phyloP scores from a whole-genome alignment of 495 filamentous ascomycete genomes.

The Penicillium parvum region DNA sequence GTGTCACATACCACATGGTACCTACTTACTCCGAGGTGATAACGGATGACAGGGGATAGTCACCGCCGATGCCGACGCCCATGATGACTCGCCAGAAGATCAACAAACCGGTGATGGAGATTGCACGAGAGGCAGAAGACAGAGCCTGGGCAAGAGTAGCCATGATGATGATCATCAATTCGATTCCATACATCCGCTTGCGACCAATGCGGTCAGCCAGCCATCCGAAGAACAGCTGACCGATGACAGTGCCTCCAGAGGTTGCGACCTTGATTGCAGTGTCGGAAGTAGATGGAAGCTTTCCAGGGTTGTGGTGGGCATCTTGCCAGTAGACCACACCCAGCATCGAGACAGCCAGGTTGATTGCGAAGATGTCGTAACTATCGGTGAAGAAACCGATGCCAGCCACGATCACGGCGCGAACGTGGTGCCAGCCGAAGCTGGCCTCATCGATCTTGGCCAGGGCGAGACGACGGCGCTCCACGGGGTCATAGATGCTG shows the following conservation, averaged over 20 bases:
- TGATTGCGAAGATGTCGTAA: constrained; percentile 79
- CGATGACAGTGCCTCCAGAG: constrained; percentile 81
- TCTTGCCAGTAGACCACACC: constrained; percentile 68
- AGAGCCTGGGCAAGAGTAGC: constrained; percentile 76
- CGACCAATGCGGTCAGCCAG: constrained; percentile 76
- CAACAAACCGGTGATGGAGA: constrained; percentile 70
- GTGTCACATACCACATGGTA: background rate
- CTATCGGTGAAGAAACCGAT: constrained; percentile 83
- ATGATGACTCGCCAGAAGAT: constrained; percentile 90
- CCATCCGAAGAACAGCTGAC: constrained; percentile 77
- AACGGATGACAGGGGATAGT: constrained; percentile 80
- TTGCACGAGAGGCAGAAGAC: constrained; percentile 58
- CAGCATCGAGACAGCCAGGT: constrained; percentile 61
- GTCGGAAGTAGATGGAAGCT: constrained; percentile 60
- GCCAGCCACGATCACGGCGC: constrained; percentile 73
- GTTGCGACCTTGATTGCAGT: constrained; percentile 87
- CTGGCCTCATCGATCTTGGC: constrained; percentile 75
- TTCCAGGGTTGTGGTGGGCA: constrained; percentile 44
- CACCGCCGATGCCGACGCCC: constrained; percentile 80
- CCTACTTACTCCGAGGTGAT: constrained; percentile 70
- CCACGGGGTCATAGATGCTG: constrained; percentile 66
- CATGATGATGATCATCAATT: constrained; percentile 83
- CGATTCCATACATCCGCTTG: constrained; percentile 83
- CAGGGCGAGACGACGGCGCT: constrained; percentile 68
- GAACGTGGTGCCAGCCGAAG: constrained; percentile 76